Evolutionary conservation across 2,329 filamentous ascomycete genomes (phyloP), one percentile per base, ranked within the genome.

Genomic region (Amauroascus niger): DNA sequence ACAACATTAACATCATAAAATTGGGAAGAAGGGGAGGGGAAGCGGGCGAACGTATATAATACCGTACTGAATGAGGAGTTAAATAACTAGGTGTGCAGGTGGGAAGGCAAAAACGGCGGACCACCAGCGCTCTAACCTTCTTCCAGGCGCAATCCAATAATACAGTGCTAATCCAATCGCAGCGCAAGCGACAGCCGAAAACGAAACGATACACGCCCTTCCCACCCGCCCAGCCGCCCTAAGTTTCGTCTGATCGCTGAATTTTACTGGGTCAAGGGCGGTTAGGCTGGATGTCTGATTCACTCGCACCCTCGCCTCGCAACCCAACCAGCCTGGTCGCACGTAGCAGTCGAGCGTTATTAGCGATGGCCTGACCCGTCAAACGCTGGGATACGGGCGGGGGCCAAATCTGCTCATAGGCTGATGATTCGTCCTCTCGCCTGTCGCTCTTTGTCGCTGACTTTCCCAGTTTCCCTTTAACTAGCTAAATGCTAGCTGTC

Each of bases 131-230:
- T 16, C 18, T 33, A 49, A 49, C 47, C 47, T 49, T 49, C 24
- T 49, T 49, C 30, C 22, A 18, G 28, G 48, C 48, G 48, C 48
- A 51, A 51, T 32, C 48, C 48, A 51, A 51, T 51, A 51, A 51
- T 51, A 51, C 48, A 30, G 24, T 30, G 18, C 16, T 41, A 32
- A 51, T 43, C 48, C 48, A 52, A 39, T 52, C 28, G 40, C 51
- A 46, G 13, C 52, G 33, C 47, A 54, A 58, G 54, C 57, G 54
- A 58, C 57, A 58, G 57, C 53, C 57, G 57, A 58, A n/a, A 58
- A 58, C 54, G 49, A 52, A 55, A 57, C 55, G 52, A 58, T 56
- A 57, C 54, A 51, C 54, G 56, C 47, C 47, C 47, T 49, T 49
- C 47, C 32, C 45, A 48, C 30, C 45, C 47, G 47, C 57, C 55